Evolutionary conservation across 2,329 filamentous ascomycete species (phyloP).

Genomic region (Apiospora sp.): DNA sequence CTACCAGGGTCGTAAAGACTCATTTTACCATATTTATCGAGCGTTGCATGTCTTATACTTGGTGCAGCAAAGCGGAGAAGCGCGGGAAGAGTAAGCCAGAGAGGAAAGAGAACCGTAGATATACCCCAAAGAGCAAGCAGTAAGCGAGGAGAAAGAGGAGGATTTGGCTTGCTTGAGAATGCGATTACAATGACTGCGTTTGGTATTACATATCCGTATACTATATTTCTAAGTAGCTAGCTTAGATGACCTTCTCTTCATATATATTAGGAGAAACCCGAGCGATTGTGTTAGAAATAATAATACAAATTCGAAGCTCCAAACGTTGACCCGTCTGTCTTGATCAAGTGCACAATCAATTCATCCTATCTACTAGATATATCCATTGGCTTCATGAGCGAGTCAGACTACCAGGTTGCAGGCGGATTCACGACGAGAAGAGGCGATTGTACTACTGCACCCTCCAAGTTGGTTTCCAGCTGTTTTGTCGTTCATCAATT

Average conservation of each 20-base stretch:
- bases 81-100: background rate
- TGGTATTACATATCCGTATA: background rate
- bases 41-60: background rate
- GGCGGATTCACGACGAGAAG: background rate
- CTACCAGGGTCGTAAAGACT: background rate
- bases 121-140: constrained; percentile 5
- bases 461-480: background rate
- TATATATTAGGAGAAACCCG: background rate
- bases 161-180: background rate
- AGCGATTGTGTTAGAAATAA: background rate
- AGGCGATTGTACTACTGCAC: background rate
- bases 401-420: background rate
- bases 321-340: background rate
- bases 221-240: background rate
- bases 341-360: background rate
- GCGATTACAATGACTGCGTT: background rate
- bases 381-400: background rate
- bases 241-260: background rate
- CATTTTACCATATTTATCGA: background rate
- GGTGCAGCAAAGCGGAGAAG: background rate
- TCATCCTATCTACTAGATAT: too few species aligned
- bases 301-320: background rate
- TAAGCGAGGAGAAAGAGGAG: background rate
- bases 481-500: background rate
- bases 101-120: background rate